Evolutionary conservation across 306 rosid species (phyloP), one percentile per base, ranked within the genome.

Genomic region (Chamaecrista fasciculata): DNA sequence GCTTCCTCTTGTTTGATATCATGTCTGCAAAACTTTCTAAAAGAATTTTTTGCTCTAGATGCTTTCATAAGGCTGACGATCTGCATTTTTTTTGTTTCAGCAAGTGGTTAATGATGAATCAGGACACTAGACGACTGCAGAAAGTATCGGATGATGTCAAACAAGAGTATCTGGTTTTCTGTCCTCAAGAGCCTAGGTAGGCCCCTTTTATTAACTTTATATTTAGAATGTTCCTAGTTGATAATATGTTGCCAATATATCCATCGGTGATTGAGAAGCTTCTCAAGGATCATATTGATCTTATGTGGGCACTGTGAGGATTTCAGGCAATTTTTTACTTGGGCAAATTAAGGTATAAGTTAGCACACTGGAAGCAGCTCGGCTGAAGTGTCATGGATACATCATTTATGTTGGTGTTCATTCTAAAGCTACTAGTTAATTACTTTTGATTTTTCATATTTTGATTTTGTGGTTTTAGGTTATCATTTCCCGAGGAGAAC

Each of bases 71-170:
- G 66, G 58, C 40, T 86, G 68, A 71, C 73, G 44, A 47, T 71
- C 31, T 63, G 29, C 31, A 46, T 63, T 68, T 39, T 39, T 63
- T 62, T 77, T 77, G 66, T 85, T 86, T 76, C 80, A 94, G 99
- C 80, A 94, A 94, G 82, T 94, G 99, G 99, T 76, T 91, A 77
- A 91, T 91, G 99, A 91, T 91, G 99, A 94, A 89, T 67, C 76
- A 87, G 76, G 91, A 94, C 78, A 91, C 96, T 11, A 81, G 99
- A 80, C 79, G 97, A 55, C 89, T 91, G 53, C 97, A 91, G 78
- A 94, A 91, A 75, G 87, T 91, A 15, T 78, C 76, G 4, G 99
- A 89, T 58, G 99, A 88, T 34, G 85, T 94, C 52, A 85, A 95
- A 8, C 91, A 94, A 10, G 99, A 94, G 80, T 73, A 72, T 72